These are phyloP conservation scores for Uncinocarpus reesii DNA, from an alignment of 2,329 filamentous ascomycete species.

Conservation along the genomic window DNA sequence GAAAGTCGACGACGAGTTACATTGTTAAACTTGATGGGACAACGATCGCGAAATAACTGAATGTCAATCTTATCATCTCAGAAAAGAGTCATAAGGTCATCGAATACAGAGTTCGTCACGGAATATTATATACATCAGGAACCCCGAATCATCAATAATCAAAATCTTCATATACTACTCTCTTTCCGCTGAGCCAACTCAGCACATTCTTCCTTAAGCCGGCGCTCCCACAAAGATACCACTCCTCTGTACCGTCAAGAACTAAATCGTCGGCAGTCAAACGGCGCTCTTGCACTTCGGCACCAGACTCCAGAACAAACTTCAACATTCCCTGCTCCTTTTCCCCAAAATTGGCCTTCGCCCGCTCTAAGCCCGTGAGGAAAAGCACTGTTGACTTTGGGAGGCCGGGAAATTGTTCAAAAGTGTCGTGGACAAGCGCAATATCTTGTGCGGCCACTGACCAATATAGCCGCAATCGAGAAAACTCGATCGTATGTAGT, in stretches of 20 bases:
- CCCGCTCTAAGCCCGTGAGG: conserved; percentile 45
- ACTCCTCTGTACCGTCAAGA: conserved; percentile 34
- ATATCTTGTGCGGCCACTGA: conserved; percentile 53
- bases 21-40: too few relatives aligned
- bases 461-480: conserved; percentile 55
- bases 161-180: conserved; percentile 52
- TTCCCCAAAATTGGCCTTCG: conserved; percentile 15
- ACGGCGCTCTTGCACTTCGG: conserved; percentile 36
- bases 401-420: conserved; percentile 46
- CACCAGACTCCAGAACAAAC: conserved; percentile 20
- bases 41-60: too few relatives aligned
- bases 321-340: conserved; percentile 39
- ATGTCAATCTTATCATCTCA: too few relatives aligned
- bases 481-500: conserved; percentile 42
- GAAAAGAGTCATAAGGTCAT: too few relatives aligned
- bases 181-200: conserved; percentile 47
- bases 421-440: conserved; percentile 49
- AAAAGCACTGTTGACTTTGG: conserved; percentile 50
- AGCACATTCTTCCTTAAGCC: conserved; percentile 41
- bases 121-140: background rate
- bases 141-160: conserved; percentile 39
- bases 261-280: conserved; percentile 40
- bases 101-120: too few relatives aligned
- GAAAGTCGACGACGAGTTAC: too few relatives aligned
- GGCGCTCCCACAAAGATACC: conserved; percentile 52